phyloP scores from a whole-genome alignment of 2,329 filamentous ascomycete species.

The Plectosphaerella plurivora region DNA sequence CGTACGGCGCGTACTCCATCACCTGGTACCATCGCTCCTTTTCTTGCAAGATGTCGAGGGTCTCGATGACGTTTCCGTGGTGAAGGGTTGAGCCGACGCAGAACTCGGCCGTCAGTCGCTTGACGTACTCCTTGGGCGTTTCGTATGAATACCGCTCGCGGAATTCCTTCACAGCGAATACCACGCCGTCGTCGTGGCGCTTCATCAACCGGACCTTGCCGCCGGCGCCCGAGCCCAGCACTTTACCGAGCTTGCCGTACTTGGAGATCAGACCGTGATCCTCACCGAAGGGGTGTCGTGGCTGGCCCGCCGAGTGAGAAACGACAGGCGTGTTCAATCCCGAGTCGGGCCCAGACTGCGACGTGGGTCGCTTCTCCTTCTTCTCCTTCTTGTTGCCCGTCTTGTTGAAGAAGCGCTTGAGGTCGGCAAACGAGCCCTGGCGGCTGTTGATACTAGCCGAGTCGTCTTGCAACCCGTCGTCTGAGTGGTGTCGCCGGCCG shows the following conservation, averaged over 20 bases:
- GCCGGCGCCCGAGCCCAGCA: slow-evolving; percentile 88
- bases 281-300: slow-evolving; percentile 75
- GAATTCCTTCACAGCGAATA: slow-evolving; percentile 98
- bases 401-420: slow-evolving; percentile 95
- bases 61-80: slow-evolving; percentile 98
- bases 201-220: slow-evolving; percentile 94
- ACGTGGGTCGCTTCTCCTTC: slow-evolving; percentile 59
- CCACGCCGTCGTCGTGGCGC: slow-evolving; percentile 83
- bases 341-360: slow-evolving; percentile 28
- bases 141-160: slow-evolving; percentile 88
- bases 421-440: slow-evolving; percentile 83
- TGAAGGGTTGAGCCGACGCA: slow-evolving; percentile 96
- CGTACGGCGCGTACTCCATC: slow-evolving; percentile 96
- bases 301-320: slow-evolving; percentile 32
- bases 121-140: slow-evolving; percentile 90
- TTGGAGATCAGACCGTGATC: slow-evolving; percentile 87
- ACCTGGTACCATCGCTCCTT: slow-evolving; percentile 95
- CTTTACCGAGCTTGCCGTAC: slow-evolving; percentile 93
- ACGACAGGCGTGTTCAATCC: slow-evolving; percentile 42
- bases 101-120: slow-evolving; percentile 97
- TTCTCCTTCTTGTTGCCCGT: slow-evolving; percentile 66
- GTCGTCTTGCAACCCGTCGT: slow-evolving; percentile 43
- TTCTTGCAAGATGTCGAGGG: slow-evolving; percentile 92
- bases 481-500: slow-evolving; percentile 29
- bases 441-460: slow-evolving; percentile 43